These are phyloP conservation scores for Ambrosia hybrid DNA, from an alignment of 140 eudicot species.

Conservation along the genomic window DNA sequence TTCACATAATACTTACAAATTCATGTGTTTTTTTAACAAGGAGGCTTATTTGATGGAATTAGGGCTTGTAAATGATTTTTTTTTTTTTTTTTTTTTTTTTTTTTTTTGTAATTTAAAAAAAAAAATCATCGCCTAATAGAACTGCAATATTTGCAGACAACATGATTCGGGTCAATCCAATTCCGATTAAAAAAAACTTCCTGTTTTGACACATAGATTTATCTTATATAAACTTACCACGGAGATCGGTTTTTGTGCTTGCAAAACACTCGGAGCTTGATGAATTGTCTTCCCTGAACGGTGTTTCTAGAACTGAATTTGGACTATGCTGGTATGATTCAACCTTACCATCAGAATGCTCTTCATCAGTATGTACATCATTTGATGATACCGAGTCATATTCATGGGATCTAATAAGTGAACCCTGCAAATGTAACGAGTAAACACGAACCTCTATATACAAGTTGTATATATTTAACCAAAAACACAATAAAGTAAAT, in stretches of 20 bases:
- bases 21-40: too few species aligned
- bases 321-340: constrained; percentile 50
- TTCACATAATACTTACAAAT: too few species aligned
- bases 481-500: neutral
- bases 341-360: constrained; percentile 25
- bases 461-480: neutral
- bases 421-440: constrained; percentile 41
- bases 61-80: too few species aligned
- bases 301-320: constrained; percentile 61
- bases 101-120: too few species aligned
- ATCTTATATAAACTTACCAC: constrained; percentile 34
- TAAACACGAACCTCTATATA: constrained; percentile 1
- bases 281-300: constrained; percentile 37
- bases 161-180: neutral
- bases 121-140: too few species aligned
- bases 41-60: too few species aligned
- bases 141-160: neutral
- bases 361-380: constrained; percentile 22
- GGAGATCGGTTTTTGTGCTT: constrained; percentile 33
- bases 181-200: neutral
- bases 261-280: constrained; percentile 27
- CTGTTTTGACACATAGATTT: neutral
- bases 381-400: constrained; percentile 27
- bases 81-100: too few species aligned
- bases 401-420: constrained; percentile 28